These are phyloP conservation scores for Ailanthus altissimus DNA, from an alignment of 345 rosid species.

Conservation along the genomic window DNA sequence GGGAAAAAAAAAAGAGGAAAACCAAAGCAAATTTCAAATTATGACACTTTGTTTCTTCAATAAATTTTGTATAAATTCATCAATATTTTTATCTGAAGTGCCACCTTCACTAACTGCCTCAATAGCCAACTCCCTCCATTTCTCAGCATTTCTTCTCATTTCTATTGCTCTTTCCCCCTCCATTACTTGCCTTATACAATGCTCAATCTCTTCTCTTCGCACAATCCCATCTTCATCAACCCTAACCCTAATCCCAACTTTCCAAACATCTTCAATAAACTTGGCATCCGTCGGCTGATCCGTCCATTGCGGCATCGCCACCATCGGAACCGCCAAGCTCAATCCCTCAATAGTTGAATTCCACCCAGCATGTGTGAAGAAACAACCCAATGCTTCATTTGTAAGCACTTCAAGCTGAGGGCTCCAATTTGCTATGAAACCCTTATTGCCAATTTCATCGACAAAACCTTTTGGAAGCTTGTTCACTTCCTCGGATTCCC, in stretches of 20 bases:
- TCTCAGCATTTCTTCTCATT: conserved; percentile 11
- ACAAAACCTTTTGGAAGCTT: conserved; percentile 21
- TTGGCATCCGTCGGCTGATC: conserved; percentile 32
- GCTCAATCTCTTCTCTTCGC: conserved; percentile 28
- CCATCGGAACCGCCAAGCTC: conserved; percentile 34
- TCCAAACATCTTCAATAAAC: conserved; percentile 30
- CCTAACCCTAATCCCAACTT: conserved; percentile 28
- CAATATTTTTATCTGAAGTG: conserved; percentile 48
- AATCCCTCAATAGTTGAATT: conserved; percentile 34
- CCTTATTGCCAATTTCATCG: neutral
- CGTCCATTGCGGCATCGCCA: conserved; percentile 32
- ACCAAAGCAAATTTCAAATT: no score
- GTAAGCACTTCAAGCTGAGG: conserved; percentile 12
- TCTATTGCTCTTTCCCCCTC: conserved; percentile 21
- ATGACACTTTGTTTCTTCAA: no score
- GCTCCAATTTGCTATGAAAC: conserved; percentile 7
- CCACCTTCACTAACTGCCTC: conserved; percentile 46
- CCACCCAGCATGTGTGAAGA: conserved; percentile 31
- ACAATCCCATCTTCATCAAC: conserved; percentile 27
- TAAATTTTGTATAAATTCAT: conserved; percentile 51
- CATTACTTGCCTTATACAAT: conserved; percentile 9
- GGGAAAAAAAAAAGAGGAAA: no score
- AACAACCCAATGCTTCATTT: conserved; percentile 23
- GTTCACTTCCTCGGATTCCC: conserved; percentile 43
- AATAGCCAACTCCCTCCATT: conserved; percentile 30